These are phyloP conservation scores for Trematosphaeria pertusa DNA, from an alignment of 2,329 filamentous ascomycete genomes.

Conservation along the genomic window DNA sequence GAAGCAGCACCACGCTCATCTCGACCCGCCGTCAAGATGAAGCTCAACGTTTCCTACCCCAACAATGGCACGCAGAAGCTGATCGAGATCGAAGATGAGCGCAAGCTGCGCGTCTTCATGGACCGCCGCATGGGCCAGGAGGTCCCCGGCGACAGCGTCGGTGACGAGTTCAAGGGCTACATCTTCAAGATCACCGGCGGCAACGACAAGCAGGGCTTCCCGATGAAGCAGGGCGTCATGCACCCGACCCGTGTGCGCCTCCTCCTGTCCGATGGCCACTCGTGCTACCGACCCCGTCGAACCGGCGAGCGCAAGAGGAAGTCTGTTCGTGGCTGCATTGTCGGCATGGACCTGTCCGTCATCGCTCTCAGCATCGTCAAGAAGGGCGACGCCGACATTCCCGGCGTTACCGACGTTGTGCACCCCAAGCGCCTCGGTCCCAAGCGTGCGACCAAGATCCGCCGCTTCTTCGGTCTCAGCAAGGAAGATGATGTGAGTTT, in stretches of 20 bases:
- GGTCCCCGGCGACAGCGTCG: constrained; percentile 91
- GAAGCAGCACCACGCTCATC: constrained; percentile 40
- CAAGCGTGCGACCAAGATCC: constrained; percentile 99
- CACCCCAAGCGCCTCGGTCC: constrained; percentile 99
- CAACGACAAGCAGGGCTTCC: constrained; percentile 99
- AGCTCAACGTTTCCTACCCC: constrained; percentile 86
- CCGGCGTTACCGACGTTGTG: constrained; percentile 95
- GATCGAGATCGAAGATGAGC: constrained; percentile 98
- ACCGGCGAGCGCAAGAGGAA: constrained; percentile 99
- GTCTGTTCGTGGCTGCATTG: constrained; percentile 98
- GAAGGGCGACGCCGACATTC: constrained; percentile 94
- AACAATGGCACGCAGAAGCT: constrained; percentile 99
- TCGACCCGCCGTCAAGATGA: constrained; percentile 64
- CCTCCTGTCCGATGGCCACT: constrained; percentile 94
- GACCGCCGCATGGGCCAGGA: constrained; percentile 96
- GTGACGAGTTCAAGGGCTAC: constrained; percentile 99
- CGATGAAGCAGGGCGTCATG: constrained; percentile 99
- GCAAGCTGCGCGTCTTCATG: constrained; percentile 98
- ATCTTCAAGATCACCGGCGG: constrained; percentile 99
- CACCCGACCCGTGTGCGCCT: constrained; percentile 98
- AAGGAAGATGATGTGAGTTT: constrained; percentile 99
- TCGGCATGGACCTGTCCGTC: constrained; percentile 92
- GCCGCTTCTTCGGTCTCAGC: constrained; percentile 99
- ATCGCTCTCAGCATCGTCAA: constrained; percentile 95
- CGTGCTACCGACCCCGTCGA: constrained; percentile 98